phyloP scores from a whole-genome alignment of 805 yeast species.

The Candida glaebosa region DNA sequence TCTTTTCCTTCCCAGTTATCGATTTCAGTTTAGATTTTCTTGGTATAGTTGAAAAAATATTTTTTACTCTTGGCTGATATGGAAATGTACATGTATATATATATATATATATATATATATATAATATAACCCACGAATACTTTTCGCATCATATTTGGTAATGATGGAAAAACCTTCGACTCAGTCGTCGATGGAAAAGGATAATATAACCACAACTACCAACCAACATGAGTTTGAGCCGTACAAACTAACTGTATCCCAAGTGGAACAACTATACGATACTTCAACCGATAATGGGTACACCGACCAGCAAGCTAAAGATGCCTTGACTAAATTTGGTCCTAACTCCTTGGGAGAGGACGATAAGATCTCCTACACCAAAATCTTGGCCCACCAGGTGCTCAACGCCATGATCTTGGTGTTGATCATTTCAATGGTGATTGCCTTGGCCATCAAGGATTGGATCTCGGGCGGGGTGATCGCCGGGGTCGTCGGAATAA shows the following conservation, averaged over 20 bases:
- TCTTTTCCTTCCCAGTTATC: no score
- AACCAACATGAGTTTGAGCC: slow-evolving; percentile 3
- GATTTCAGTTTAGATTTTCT: no score
- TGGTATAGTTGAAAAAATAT: no score
- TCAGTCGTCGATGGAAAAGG: background rate
- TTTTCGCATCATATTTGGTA: no score
- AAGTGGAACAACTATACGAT: slow-evolving; percentile 34
- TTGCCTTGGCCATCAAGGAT: slow-evolving; percentile 35
- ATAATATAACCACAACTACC: background rate
- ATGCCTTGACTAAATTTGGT: slow-evolving; percentile 14
- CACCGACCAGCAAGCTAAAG: slow-evolving; percentile 12
- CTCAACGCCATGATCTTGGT: slow-evolving; percentile 40
- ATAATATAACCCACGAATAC: background rate
- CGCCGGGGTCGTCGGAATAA: slow-evolving; percentile 41
- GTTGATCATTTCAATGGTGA: slow-evolving; percentile 33
- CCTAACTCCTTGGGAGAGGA: slow-evolving; percentile 29
- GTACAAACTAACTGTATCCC: slow-evolving; percentile 26
- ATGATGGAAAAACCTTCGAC: background rate
- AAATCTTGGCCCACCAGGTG: slow-evolving; percentile 34
- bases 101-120: no score
- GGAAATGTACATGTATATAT: no score
- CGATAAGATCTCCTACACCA: slow-evolving; percentile 23
- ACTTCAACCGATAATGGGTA: slow-evolving; percentile 52
- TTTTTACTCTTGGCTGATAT: no score
- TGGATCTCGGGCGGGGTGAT: slow-evolving; percentile 46